phyloP scores from a whole-genome alignment of 2,329 filamentous ascomycete species.

The Catunica adiposa region DNA sequence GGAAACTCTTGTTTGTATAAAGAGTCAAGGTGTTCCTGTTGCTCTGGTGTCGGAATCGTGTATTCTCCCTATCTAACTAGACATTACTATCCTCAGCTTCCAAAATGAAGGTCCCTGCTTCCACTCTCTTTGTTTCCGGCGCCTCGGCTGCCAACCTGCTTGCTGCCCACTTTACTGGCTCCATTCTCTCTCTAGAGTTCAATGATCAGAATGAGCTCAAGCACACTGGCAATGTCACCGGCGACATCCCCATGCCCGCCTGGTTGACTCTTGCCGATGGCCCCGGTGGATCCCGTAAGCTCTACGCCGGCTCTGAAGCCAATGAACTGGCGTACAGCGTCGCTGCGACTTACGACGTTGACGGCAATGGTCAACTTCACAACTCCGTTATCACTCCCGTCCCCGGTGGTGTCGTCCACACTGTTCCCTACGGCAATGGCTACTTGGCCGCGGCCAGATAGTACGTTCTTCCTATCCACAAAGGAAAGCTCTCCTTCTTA shows the following conservation, averaged over 20 bases:
- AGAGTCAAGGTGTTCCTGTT: no score
- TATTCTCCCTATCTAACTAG: not conserved
- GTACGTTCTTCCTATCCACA: slow-evolving; percentile 19
- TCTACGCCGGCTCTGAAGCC: slow-evolving; percentile 18
- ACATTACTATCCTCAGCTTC: not conserved
- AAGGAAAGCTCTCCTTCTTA: not conserved
- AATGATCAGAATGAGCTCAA: slow-evolving; percentile 6
- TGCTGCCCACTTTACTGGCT: slow-evolving; percentile 16
- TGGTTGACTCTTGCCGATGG: slow-evolving; percentile 15
- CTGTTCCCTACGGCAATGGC: slow-evolving; percentile 23
- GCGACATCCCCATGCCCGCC: slow-evolving; percentile 14
- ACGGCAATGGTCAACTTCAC: slow-evolving; percentile 20
- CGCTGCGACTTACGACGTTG: slow-evolving; percentile 18
- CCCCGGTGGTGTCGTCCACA: slow-evolving; percentile 25
- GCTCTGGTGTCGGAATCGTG: no score
- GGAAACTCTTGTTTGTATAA: no score
- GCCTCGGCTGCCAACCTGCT: slow-evolving; percentile 15
- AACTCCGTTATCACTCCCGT: slow-evolving; percentile 18
- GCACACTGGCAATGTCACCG: slow-evolving; percentile 14
- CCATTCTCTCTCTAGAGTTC: slow-evolving; percentile 15
- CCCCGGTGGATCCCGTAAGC: slow-evolving; percentile 8
- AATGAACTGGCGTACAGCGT: slow-evolving; percentile 21
- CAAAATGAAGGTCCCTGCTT: slow-evolving; percentile 8
- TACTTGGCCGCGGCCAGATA: slow-evolving; percentile 30
- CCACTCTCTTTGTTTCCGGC: slow-evolving; percentile 11